Percentiles rank a stretch among this genome's conserved stretches.
Conservation (phyloP, 2,329 filamentous ascomycete genomes). For the Xylaria sp. region DNA sequence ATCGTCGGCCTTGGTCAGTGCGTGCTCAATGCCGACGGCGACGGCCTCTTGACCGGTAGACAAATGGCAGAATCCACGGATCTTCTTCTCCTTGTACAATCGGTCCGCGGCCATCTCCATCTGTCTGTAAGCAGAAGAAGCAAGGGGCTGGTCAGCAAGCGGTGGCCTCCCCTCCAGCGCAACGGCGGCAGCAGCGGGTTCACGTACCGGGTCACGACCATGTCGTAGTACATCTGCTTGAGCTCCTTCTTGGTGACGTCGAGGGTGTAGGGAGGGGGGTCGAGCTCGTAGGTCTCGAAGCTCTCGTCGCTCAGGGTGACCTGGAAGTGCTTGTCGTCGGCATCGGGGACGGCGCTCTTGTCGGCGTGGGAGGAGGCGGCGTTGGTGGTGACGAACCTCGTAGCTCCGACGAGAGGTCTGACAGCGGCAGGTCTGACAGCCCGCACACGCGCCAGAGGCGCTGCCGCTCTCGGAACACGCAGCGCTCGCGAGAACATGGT, state of each 20-base stretch:
- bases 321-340: conserved; percentile 87
- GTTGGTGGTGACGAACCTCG: conserved; percentile 89
- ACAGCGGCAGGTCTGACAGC: conserved; percentile 47
- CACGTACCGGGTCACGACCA: conserved; percentile 92
- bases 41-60: conserved; percentile 98
- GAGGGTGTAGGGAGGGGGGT: conserved; percentile 91
- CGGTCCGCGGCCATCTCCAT: conserved; percentile 99
- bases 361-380: conserved; percentile 90
- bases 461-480: conserved; percentile 60
- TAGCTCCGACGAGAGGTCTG: conserved; percentile 46
- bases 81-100: conserved; percentile 99
- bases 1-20: conserved; percentile 87
- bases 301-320: conserved; percentile 95
- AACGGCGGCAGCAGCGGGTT: too few species aligned
- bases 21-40: conserved; percentile 94
- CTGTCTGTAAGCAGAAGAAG: conserved; percentile 62
- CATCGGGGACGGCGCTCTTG: conserved; percentile 62
- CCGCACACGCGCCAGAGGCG: conserved; percentile 56
- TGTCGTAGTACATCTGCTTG: conserved; percentile 98
- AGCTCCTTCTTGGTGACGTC: conserved; percentile 96
- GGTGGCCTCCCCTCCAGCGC: background rate
- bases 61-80: conserved; percentile 98
- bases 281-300: conserved; percentile 99
- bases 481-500: conserved; percentile 74
- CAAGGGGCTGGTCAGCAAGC: conserved; percentile 14